phyloP scores from a whole-genome alignment of 106 monocot genomes.

The Phalaenopsis aphrodite region DNA sequence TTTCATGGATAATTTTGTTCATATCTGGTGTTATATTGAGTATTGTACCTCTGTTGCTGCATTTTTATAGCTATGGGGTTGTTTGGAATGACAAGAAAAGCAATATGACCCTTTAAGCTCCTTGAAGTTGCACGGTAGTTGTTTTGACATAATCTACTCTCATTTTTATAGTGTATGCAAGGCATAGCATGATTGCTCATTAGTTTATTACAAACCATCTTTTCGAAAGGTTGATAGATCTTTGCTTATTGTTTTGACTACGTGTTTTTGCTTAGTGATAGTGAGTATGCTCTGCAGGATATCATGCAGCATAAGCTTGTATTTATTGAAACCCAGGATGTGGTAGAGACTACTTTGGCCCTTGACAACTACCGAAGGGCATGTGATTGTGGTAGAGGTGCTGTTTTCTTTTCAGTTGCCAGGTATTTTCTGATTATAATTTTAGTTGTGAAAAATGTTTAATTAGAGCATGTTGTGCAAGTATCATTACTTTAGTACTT shows the following conservation, averaged over 20 bases:
- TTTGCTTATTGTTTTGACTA: background rate
- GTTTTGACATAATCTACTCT: background rate
- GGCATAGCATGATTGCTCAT: background rate
- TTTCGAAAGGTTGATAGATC: background rate
- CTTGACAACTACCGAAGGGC: slow-evolving; percentile 95
- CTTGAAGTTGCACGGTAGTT: background rate
- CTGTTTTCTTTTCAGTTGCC: slow-evolving; percentile 96
- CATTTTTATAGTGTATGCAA: background rate
- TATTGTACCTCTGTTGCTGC: background rate
- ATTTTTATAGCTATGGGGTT: background rate
- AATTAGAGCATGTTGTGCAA: background rate
- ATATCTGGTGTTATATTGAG: background rate
- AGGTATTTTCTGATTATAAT: slow-evolving; percentile 37
- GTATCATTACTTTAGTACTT: background rate
- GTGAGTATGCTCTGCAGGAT: slow-evolving; percentile 45
- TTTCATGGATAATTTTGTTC: too few species aligned
- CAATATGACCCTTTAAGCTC: background rate
- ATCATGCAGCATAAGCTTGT: slow-evolving; percentile 98
- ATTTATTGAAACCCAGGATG: slow-evolving; percentile 99
- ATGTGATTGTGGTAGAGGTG: slow-evolving; percentile 97
- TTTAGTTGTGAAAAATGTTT: background rate
- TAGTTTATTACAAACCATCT: background rate
- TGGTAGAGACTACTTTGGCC: slow-evolving; percentile 94
- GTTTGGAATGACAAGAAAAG: background rate
- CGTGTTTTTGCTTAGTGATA: background rate